Evolutionary conservation across 176 grass and related monocot species (phyloP).

Genomic region (Juncus inflexus): DNA sequence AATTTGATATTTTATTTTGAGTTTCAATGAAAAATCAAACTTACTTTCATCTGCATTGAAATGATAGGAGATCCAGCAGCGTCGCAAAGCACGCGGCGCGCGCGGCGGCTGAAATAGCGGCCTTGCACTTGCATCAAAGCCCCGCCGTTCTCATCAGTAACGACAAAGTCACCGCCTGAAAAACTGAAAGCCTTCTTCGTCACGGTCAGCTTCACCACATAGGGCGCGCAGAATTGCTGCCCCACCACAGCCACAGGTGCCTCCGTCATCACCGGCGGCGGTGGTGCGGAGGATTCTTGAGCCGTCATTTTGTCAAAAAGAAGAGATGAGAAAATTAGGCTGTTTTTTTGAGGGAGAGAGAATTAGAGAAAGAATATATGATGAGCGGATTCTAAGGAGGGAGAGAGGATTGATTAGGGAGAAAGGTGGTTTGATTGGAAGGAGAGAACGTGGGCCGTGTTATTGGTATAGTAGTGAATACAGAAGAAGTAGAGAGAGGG

Average conservation of each 20-base stretch:
- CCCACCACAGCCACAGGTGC: slow-evolving; percentile 44
- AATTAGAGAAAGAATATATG: no score
- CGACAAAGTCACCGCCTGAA: slow-evolving; percentile 55
- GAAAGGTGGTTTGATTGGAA: no score
- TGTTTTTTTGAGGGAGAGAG: no score
- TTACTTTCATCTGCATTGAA: slow-evolving; percentile 58
- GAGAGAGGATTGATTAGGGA: no score
- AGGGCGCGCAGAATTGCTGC: slow-evolving; percentile 50
- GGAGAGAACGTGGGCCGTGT: no score
- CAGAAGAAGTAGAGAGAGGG: no score
- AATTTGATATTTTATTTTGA: no score
- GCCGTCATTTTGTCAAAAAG: no score
- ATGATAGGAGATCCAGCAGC: slow-evolving; percentile 43
- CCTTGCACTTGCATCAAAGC: slow-evolving; percentile 53
- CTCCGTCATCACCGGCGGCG: not conserved
- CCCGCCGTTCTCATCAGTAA: slow-evolving; percentile 60
- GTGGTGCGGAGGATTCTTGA: not conserved
- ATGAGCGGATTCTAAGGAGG: no score
- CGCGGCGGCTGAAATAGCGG: slow-evolving; percentile 38
- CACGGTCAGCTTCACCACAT: slow-evolving; percentile 55
- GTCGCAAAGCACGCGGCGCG: slow-evolving; percentile 50
- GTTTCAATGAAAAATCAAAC: not conserved
- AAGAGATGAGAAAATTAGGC: no score
- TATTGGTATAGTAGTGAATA: no score
- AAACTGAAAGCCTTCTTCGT: slow-evolving; percentile 59